Evolutionary conservation across 352 stramenopile species (phyloP), one percentile per base, ranked within the genome.

Genomic region (Globisporangium perplexum): DNA sequence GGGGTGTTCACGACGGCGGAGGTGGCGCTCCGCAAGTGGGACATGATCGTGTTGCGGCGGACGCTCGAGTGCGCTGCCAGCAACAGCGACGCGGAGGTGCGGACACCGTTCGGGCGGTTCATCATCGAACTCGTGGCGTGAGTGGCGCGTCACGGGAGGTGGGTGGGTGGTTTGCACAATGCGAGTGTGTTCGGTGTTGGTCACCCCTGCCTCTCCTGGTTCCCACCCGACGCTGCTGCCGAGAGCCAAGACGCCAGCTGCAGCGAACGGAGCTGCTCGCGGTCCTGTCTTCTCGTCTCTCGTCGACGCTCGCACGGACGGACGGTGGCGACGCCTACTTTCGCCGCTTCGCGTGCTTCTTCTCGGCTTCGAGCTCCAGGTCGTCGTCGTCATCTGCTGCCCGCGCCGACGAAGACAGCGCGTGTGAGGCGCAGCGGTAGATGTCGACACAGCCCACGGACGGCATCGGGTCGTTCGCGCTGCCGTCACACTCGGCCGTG

Each of bases 381-480:
- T 52, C 47, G 28, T 48, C 43, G 43, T 23, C 47, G 28, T 53
- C 26, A 4, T 26, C 39, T 10, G n/a, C 39, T n/a, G 39, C n/a
- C 39, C 39, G 39, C 22, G 24, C 39, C n/a, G 39, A 45, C 39
- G 12, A 14, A 17, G n/a, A 24, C 39, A 26, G 7, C 39, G n/a
- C 22, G 0, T 7, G 39, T 8, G 24, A 47, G n/a, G 48, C 53
- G 20, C 74, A 85, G 30, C 62, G 62, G 23, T 78, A 74, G 33
- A 87, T 53, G 47, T 87, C 76, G 23, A 85, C 72, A 44, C 73
- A 85, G 6, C 73, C 74, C 45, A 87, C 81, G 22, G 71, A 85
- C 41, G 76, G 69, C 71, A 87, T 82, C 26, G 76, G 73, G 51
- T 87, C 69, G 30, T 63, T 71, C 8, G 62, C 28, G 12, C 58